Evolutionary conservation across 495 filamentous ascomycete species (phyloP).

Genomic region (Endocarpon pusillum): DNA sequence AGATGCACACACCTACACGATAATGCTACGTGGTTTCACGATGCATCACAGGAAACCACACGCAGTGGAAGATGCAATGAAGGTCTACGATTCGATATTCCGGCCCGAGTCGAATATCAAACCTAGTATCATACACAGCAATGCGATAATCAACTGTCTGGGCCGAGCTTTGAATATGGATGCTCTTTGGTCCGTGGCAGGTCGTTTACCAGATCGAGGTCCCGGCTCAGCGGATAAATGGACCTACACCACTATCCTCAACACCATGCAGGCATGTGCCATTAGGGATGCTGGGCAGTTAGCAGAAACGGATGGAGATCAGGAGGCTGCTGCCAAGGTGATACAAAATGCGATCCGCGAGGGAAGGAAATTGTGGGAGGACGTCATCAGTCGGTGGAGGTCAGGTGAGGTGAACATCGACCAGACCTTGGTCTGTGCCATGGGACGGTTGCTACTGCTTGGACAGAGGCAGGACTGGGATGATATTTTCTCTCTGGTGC

Average conservation of each 20-base stretch:
- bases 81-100: constrained; percentile 57
- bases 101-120: constrained; percentile 36
- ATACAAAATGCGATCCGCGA: constrained; percentile 32
- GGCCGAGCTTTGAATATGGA: constrained; percentile 52
- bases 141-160: constrained; percentile 72
- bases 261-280: too few relatives aligned
- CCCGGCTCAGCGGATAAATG: constrained; percentile 40
- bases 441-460: constrained; percentile 54
- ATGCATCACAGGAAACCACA: constrained; percentile 29
- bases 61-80: constrained; percentile 41
- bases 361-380: constrained; percentile 61
- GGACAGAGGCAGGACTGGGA: constrained; percentile 42
- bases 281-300: constrained; percentile 26
- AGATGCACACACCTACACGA: constrained; percentile 60
- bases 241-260: constrained; percentile 71
- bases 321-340: constrained; percentile 12
- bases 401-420: constrained; percentile 51
- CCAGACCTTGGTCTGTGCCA: constrained; percentile 52
- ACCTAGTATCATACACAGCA: constrained; percentile 63
- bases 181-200: constrained; percentile 51
- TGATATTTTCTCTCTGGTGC: constrained; percentile 50
- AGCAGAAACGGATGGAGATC: constrained; percentile 4
- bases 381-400: constrained; percentile 55
- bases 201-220: constrained; percentile 43
- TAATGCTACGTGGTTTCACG: constrained; percentile 61